Conservation (phyloP, 75 land plant species). For the Sequoiadendron giganteum region DNA sequence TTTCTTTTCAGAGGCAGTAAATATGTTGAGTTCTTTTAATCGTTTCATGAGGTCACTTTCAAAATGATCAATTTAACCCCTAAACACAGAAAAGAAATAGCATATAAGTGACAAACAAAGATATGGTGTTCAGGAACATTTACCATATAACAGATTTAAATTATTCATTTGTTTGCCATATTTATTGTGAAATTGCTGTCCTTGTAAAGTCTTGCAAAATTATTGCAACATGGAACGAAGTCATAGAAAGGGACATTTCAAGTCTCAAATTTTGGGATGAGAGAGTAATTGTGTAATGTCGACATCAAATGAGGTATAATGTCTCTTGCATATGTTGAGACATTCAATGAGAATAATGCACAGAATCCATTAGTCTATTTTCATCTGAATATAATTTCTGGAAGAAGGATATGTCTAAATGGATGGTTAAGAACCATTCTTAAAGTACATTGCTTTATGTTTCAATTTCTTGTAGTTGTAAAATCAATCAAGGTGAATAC, state of each 20-base stretch:
- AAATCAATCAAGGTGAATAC: too few relatives aligned
- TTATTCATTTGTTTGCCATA: neutral
- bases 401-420: too few relatives aligned
- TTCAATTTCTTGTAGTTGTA: too few relatives aligned
- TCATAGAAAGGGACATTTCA: neutral
- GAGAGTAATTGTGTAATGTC: neutral
- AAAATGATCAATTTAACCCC: neutral
- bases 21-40: neutral
- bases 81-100: neutral
- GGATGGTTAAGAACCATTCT: too few relatives aligned
- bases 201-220: neutral
- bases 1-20: neutral
- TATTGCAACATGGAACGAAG: neutral
- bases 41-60: constrained; percentile 4
- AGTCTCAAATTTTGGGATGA: neutral
- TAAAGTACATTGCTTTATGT: too few relatives aligned
- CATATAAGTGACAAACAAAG: neutral
- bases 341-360: too few relatives aligned
- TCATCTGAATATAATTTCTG: too few relatives aligned
- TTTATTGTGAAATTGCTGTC: neutral
- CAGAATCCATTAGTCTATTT: neutral
- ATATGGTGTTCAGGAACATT: neutral
- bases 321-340: neutral
- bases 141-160: neutral
- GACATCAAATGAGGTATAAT: neutral